phyloP scores from a whole-genome alignment of 2,329 filamentous ascomycete species.

The Neonectria coccinea region DNA sequence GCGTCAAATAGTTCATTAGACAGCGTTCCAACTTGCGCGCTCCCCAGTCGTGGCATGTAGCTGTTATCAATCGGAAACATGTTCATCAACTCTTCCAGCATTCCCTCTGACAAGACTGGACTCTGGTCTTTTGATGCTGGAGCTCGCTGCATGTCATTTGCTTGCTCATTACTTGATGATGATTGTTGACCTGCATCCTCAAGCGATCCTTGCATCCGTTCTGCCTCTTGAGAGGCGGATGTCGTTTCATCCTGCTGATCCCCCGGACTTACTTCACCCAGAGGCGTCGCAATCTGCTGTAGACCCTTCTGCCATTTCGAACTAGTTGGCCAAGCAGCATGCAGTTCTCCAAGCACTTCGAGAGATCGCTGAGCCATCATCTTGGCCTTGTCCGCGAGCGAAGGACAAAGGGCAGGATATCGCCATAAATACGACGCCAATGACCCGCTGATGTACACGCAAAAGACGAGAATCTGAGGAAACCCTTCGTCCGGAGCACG shows the following conservation, averaged over 20 bases:
- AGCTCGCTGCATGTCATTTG: background rate
- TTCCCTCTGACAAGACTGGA: conserved; percentile 5
- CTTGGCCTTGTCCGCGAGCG: conserved; percentile 41
- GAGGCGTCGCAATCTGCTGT: conserved; percentile 36
- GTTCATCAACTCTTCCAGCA: conserved; percentile 27
- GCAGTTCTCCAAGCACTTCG: conserved; percentile 40
- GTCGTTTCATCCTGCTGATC: background rate
- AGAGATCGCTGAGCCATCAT: conserved; percentile 43
- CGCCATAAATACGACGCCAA: conserved; percentile 49
- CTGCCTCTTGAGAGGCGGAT: background rate
- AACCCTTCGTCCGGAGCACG: conserved; percentile 47
- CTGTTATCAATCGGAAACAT: conserved; percentile 10
- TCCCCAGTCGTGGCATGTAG: conserved; percentile 15
- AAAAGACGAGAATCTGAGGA: conserved; percentile 54
- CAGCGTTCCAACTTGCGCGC: background rate
- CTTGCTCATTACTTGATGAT: background rate
- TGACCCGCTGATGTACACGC: conserved; percentile 55
- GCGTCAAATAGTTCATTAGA: conserved; percentile 27
- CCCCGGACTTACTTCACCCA: conserved; percentile 20
- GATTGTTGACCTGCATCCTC: background rate
- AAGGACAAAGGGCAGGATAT: conserved; percentile 46
- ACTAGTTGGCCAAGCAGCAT: conserved; percentile 45
- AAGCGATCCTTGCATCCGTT: background rate
- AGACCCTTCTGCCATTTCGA: conserved; percentile 37
- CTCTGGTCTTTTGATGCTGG: background rate